These are phyloP conservation scores for Erigeron philadelphicus DNA, from an alignment of 140 eudicot species.

Conservation along the genomic window DNA sequence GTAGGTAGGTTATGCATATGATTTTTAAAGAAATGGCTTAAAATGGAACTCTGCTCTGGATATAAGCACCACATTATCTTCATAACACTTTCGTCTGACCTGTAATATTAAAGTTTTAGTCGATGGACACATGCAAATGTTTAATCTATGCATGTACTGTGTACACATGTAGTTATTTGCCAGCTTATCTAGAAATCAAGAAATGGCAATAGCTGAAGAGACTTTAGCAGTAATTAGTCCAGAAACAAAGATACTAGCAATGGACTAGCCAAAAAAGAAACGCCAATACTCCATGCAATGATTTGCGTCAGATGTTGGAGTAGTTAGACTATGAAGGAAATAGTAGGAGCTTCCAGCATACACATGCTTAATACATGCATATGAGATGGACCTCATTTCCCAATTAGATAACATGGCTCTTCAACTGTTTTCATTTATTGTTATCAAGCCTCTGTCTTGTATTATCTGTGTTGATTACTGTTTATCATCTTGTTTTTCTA, in stretches of 20 bases:
- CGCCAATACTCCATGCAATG: background rate
- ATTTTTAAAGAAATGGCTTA: slow-evolving; percentile 6
- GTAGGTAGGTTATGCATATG: slow-evolving; percentile 1
- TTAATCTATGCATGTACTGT: no score
- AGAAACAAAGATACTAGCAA: slow-evolving; percentile 1
- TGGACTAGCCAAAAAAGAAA: background rate
- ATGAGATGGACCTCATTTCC: slow-evolving; percentile 15
- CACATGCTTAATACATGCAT: slow-evolving; percentile 10
- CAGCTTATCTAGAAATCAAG: background rate
- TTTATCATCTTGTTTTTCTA: background rate
- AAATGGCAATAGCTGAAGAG: no score
- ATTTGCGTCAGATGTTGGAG: background rate
- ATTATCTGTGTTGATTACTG: background rate
- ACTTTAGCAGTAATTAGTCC: background rate
- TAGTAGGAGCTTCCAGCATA: background rate
- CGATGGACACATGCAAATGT: background rate
- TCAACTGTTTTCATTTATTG: background rate
- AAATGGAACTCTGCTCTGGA: background rate
- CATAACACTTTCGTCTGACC: slow-evolving; percentile 4
- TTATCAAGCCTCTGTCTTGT: slow-evolving; percentile 1
- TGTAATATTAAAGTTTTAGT: no score
- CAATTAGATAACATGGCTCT: background rate
- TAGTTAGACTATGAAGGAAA: background rate
- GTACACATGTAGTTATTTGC: background rate
- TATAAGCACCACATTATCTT: slow-evolving; percentile 11